Evolutionary conservation across 1,139 yeast genomes (phyloP).

Genomic region (Diutina siamensis): DNA sequence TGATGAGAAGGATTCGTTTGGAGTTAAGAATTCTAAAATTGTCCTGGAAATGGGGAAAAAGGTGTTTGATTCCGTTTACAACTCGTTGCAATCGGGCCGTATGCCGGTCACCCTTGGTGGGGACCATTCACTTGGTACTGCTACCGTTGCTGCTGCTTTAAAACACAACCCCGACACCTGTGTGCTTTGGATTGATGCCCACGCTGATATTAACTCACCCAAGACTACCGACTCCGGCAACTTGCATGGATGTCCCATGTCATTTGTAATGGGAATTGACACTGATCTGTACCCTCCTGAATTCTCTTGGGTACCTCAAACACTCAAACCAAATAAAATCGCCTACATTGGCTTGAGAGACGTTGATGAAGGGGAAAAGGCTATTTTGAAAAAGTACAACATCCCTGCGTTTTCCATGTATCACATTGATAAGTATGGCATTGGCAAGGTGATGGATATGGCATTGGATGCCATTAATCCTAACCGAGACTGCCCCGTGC

Average conservation of each 20-base stretch:
- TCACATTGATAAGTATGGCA: slow-evolving; percentile 90
- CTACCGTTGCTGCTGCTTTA: slow-evolving; percentile 79
- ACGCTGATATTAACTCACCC: slow-evolving; percentile 95
- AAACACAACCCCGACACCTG: slow-evolving; percentile 79
- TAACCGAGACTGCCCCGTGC: slow-evolving; percentile 63
- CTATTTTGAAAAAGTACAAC: slow-evolving; percentile 54
- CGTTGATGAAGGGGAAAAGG: slow-evolving; percentile 78
- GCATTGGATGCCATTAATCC: slow-evolving; percentile 78
- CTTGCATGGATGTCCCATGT: slow-evolving; percentile 93
- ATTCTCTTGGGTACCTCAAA: slow-evolving; percentile 68
- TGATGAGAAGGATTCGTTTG: slow-evolving; percentile 35
- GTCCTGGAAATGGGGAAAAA: slow-evolving; percentile 64
- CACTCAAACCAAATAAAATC: slow-evolving; percentile 55
- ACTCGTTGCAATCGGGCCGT: slow-evolving; percentile 34
- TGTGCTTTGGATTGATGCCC: slow-evolving; percentile 94
- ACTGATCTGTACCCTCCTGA: slow-evolving; percentile 54
- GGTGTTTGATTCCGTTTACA: slow-evolving; percentile 51
- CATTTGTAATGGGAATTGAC: slow-evolving; percentile 76
- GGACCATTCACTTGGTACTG: slow-evolving; percentile 93
- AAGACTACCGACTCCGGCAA: slow-evolving; percentile 79
- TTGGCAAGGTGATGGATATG: slow-evolving; percentile 84
- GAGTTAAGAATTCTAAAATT: slow-evolving; percentile 63
- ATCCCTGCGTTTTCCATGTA: slow-evolving; percentile 92
- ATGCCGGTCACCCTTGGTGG: slow-evolving; percentile 89
- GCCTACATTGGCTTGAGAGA: slow-evolving; percentile 95